Evolutionary conservation across 2,329 filamentous ascomycete genomes (phyloP).

Genomic region (Knoxdaviesia proteae): DNA sequence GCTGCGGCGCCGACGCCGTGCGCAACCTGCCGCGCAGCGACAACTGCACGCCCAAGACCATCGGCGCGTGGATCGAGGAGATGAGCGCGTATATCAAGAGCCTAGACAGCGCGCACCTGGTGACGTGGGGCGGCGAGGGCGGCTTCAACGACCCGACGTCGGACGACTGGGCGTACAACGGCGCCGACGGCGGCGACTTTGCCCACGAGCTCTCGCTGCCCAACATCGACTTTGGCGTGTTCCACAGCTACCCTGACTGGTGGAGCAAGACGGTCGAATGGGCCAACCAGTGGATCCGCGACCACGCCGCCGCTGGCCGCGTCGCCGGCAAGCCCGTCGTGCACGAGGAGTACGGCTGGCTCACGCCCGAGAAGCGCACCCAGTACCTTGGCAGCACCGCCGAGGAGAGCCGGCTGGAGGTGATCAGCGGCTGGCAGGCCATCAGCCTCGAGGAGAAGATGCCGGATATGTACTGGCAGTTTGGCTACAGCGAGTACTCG

Average conservation of each 20-base stretch:
- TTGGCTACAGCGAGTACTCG: slow-evolving; percentile 26
- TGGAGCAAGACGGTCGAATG: slow-evolving; percentile 30
- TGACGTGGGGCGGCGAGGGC: slow-evolving; percentile 37
- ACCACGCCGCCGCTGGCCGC: slow-evolving; percentile 24
- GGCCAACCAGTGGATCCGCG: slow-evolving; percentile 31
- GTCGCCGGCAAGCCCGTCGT: slow-evolving; percentile 28
- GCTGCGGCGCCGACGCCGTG: slow-evolving; percentile 22
- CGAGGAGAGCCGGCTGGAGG: slow-evolving; percentile 22
- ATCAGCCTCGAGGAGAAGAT: slow-evolving; percentile 24
- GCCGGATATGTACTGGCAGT: slow-evolving; percentile 35
- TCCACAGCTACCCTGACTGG: slow-evolving; percentile 35
- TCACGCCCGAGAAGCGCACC: slow-evolving; percentile 25
- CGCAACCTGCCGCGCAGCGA: slow-evolving; percentile 22
- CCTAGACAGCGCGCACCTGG: slow-evolving; percentile 28
- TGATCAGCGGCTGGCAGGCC: slow-evolving; percentile 26
- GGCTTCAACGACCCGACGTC: slow-evolving; percentile 23
- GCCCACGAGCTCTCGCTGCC: slow-evolving; percentile 24
- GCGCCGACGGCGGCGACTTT: slow-evolving; percentile 30
- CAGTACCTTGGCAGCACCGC: slow-evolving; percentile 20
- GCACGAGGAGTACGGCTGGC: slow-evolving; percentile 33
- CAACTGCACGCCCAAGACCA: slow-evolving; percentile 18
- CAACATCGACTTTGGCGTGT: slow-evolving; percentile 31
- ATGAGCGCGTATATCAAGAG: slow-evolving; percentile 33
- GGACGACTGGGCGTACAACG: slow-evolving; percentile 23
- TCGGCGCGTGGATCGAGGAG: slow-evolving; percentile 28